Percentiles rank a stretch among this genome's conserved stretches.
These are phyloP conservation scores for Hibiscus mutabilis DNA, from an alignment of 345 rosid genomes.

Conservation along the genomic window DNA sequence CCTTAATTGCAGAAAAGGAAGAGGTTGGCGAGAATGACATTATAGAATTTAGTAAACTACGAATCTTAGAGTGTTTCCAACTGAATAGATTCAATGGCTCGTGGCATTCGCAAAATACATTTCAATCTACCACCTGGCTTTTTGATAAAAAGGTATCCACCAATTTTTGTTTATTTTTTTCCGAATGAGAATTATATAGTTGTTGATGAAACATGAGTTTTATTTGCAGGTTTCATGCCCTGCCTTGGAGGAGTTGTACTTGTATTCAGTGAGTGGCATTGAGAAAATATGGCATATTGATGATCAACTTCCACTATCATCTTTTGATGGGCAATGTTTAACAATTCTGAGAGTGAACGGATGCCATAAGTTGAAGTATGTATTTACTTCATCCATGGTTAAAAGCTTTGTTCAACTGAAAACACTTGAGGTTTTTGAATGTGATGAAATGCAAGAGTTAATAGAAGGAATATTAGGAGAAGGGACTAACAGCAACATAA, in stretches of 20 bases:
- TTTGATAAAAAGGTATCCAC: not conserved
- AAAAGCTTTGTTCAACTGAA: not conserved
- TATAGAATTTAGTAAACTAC: too few species aligned
- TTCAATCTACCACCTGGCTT: not conserved
- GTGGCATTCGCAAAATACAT: not conserved
- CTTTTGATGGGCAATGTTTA: not conserved
- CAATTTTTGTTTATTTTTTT: too few species aligned
- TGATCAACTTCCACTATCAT: not conserved
- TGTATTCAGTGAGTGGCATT: too few species aligned
- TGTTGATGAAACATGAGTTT: too few species aligned
- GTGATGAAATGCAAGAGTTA: not conserved
- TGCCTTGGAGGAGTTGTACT: not conserved
- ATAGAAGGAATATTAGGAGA: not conserved
- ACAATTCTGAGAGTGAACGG: accelerated
- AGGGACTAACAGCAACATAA: not conserved
- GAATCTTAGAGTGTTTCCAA: too few species aligned
- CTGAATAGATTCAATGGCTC: not conserved
- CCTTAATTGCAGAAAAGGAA: not conserved
- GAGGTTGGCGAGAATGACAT: not conserved
- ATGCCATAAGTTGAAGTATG: not conserved
- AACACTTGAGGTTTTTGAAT: not conserved
- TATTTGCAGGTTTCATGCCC: not conserved
- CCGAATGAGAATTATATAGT: too few species aligned
- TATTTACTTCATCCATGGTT: not conserved
- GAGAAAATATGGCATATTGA: not conserved